Evolutionary conservation across 2,329 filamentous ascomycete species (phyloP).

Genomic region (Trichoderma sp.): DNA sequence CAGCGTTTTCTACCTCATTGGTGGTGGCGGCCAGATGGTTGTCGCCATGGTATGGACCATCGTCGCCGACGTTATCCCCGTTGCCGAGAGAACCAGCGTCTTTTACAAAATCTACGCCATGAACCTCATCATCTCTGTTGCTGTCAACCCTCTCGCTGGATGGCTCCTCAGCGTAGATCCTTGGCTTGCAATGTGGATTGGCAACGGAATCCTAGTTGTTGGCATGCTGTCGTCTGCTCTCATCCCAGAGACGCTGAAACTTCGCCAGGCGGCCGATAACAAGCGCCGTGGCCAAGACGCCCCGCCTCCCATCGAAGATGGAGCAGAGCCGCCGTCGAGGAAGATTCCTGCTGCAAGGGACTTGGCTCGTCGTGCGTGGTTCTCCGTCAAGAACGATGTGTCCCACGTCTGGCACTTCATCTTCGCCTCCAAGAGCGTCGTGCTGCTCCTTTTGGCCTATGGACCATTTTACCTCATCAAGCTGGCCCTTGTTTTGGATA

Average conservation of each 20-base stretch:
- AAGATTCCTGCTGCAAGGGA: conserved; percentile 17
- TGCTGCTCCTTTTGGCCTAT: conserved; percentile 41
- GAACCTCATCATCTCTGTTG: conserved; percentile 41
- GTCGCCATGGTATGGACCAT: conserved; percentile 49
- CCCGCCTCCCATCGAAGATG: conserved; percentile 1
- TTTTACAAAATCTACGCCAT: conserved; percentile 45
- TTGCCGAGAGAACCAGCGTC: conserved; percentile 40
- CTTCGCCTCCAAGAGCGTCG: conserved; percentile 40
- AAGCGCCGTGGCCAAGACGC: conserved; percentile 19
- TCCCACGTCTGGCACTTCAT: conserved; percentile 43
- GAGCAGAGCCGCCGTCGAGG: neutral
- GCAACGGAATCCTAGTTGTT: conserved; percentile 34
- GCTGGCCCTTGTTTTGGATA: conserved; percentile 36
- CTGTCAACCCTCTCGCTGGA: conserved; percentile 44
- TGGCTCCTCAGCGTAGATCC: conserved; percentile 41
- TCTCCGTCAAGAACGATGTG: conserved; percentile 34
- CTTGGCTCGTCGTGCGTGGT: conserved; percentile 30
- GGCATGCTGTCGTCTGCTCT: conserved; percentile 34
- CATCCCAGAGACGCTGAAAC: conserved; percentile 46
- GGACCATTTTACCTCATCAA: conserved; percentile 33
- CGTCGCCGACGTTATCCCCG: conserved; percentile 45
- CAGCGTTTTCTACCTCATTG: conserved; percentile 41
- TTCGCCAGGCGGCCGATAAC: conserved; percentile 35
- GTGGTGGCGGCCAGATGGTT: conserved; percentile 43
- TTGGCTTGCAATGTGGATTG: conserved; percentile 44